Conservation (phyloP, 2,329 filamentous ascomycete genomes). For the Rutstroemia sp. region DNA sequence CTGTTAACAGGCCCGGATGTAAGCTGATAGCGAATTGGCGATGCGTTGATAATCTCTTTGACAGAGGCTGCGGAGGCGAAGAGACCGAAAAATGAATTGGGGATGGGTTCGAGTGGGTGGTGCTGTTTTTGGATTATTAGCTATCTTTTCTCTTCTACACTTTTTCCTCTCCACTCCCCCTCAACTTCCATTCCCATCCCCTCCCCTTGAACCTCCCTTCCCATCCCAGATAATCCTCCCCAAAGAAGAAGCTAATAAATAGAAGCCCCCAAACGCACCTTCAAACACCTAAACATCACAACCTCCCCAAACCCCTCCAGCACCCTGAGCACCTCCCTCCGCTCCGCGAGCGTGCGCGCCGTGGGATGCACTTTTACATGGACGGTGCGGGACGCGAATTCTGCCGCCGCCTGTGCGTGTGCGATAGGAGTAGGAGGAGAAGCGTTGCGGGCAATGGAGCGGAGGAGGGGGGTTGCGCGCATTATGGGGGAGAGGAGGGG, state of each 20-base stretch:
- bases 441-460: not conserved
- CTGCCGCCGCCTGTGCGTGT: too few species aligned
- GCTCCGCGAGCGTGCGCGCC: constrained; percentile 25
- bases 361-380: constrained; percentile 28
- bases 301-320: constrained; percentile 29
- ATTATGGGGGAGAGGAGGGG: not conserved
- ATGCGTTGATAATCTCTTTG: constrained; percentile 16
- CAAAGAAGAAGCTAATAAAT: not conserved
- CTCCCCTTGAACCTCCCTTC: too few species aligned
- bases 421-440: too few species aligned
- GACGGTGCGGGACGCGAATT: constrained; percentile 20
- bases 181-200: not conserved
- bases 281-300: constrained; percentile 26
- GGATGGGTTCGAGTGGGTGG: constrained; percentile 14
- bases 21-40: constrained; percentile 26
- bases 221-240: not conserved
- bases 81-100: constrained; percentile 26
- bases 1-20: constrained; percentile 9
- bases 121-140: constrained; percentile 14
- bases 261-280: constrained; percentile 16
- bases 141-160: not conserved
- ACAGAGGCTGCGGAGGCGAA: constrained; percentile 20
- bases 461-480: not conserved
- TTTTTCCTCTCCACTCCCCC: not conserved
- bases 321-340: constrained; percentile 29